Evolutionary conservation across 192 early-diverging fungal genomes (phyloP), one percentile per base, ranked within the genome.

Genomic region (Podila verticillata): DNA sequence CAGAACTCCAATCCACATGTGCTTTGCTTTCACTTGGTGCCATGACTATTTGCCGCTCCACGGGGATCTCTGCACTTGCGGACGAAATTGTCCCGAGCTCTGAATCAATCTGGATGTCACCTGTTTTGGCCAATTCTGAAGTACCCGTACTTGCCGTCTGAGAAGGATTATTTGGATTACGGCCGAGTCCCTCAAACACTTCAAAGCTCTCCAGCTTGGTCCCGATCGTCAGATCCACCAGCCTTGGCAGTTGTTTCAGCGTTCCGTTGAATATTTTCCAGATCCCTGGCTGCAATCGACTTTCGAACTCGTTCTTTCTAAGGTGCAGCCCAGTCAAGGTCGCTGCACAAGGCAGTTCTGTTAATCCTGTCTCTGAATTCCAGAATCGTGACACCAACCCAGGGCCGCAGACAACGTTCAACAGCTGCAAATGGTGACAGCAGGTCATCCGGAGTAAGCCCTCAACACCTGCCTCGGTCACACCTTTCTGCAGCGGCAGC

Each of bases 181-280:
- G 60, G 5, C 73, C 73, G 59, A 75, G 36, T 13, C 65, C 73
- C 15, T 75, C 65, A 34, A 75, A 63, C 2, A 75, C 48, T 12
- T 30, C 49, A 58, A 63, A 63, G 31, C 67, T 66, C 32, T 68
- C 48, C 12, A 75, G 19, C 26, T 57, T 62, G 13, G 61, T 47
- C 2, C 34, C 66, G 34, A 75, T 62, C 24, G 66, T 68, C 54
- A 75, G 61, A 31, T 75, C 73, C 19, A 68, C 66, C 39, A 75
- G 54, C 4, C 61, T 51, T 17, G 73, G 66, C 35, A 75, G 47
- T 39, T 75, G 73, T 24, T 51, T 62, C 39, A 75, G 26, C 2
- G 66, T 75, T 4, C 48, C 24, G 47, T 75, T 68, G 49, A 75
- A 26, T 24, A 20, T 29, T 13, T 54, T 17, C 61, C 60, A 15